phyloP scores from a whole-genome alignment of 1,284 basidiomycete genomes.

The Sanghuangporus baumii region DNA sequence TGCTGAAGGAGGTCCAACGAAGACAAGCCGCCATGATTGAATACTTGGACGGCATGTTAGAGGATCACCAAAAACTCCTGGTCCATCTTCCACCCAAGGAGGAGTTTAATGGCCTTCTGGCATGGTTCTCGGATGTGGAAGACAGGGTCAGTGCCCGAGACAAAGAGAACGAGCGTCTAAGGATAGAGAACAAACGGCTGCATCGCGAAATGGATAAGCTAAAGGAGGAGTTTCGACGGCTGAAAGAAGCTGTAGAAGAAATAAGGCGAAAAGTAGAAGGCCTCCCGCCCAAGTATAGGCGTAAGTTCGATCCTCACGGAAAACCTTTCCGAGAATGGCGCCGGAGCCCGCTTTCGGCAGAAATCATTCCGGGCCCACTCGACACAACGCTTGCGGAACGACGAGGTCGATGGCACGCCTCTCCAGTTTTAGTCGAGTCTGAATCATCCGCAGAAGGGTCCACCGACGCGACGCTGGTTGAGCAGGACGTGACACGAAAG shows the following conservation, averaged over 20 bases:
- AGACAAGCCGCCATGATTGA: not conserved
- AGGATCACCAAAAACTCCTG: not conserved
- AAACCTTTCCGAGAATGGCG: constrained; percentile 4
- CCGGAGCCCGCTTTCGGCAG: not conserved
- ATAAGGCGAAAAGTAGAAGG: not conserved
- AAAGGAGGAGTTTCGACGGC: not conserved
- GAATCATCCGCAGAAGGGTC: not conserved
- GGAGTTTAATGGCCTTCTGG: not conserved
- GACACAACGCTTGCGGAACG: not conserved
- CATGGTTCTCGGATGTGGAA: not conserved
- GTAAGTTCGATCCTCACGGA: constrained; percentile 1
- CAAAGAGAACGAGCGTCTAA: not conserved
- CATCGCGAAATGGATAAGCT: not conserved
- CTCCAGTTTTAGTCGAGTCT: not conserved
- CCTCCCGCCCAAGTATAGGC: not conserved
- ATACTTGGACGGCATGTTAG: not conserved
- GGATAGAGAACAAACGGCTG: not conserved
- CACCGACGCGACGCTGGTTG: not conserved
- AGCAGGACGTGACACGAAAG: not conserved
- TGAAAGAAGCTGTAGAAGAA: not conserved
- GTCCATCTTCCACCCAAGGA: not conserved
- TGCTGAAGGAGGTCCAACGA: not conserved
- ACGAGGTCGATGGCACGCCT: not conserved
- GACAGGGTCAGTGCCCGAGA: not conserved
- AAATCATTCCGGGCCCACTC: not conserved